phyloP scores from a whole-genome alignment of 2,329 filamentous ascomycete genomes.

The Trichoderma aggressivum region DNA sequence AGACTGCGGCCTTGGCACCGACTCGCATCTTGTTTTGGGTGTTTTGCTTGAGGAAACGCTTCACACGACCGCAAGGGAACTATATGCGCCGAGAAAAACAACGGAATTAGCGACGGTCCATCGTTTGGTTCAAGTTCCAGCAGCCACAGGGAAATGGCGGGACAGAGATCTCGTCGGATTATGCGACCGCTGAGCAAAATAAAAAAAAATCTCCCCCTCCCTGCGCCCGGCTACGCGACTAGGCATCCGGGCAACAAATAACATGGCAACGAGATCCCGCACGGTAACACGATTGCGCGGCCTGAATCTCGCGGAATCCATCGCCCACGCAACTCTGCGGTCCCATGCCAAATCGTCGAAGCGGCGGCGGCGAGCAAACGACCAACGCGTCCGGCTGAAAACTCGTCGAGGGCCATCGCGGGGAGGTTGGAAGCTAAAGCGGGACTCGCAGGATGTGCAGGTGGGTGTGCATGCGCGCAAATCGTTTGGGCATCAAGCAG shows the following conservation, averaged over 20 bases:
- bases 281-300: constrained; percentile 15
- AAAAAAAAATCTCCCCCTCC: constrained; percentile 6
- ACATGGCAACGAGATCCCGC: neutral
- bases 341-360: neutral
- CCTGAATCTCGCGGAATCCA: neutral
- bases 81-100: constrained; percentile 38
- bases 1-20: constrained; percentile 96
- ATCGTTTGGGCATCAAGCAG: constrained; percentile 19
- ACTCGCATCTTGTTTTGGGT: constrained; percentile 99
- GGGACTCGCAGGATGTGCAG: constrained; percentile 18
- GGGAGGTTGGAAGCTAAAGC: constrained; percentile 14
- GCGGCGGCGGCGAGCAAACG: neutral
- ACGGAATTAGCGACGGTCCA: neutral
- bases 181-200: neutral
- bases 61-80: constrained; percentile 99
- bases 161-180: neutral
- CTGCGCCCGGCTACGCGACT: constrained; percentile 13
- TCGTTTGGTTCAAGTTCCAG: neutral
- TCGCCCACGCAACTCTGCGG: neutral
- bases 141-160: neutral
- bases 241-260: neutral
- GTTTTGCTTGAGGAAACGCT: constrained; percentile 99
- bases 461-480: constrained; percentile 19
- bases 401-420: constrained; percentile 18
- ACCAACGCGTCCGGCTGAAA: constrained; percentile 8